Evolutionary conservation across 2,329 filamentous ascomycete genomes (phyloP).

Genomic region (Diplodia intermedia): DNA sequence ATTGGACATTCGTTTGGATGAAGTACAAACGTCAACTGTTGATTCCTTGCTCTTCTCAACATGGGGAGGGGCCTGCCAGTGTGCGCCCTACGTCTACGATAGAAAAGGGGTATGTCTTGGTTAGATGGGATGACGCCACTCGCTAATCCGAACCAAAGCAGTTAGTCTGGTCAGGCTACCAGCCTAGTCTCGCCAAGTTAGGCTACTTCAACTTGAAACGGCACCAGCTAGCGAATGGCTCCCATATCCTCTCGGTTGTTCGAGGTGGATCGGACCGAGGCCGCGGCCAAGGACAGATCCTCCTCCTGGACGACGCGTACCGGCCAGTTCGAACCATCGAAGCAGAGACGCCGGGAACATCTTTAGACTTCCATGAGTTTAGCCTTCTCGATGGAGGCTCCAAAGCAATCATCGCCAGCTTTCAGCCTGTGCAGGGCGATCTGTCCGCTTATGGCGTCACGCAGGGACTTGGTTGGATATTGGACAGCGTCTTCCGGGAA

Average conservation of each 20-base stretch:
- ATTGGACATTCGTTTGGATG: not conserved
- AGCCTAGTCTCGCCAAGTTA: conserved; percentile 54
- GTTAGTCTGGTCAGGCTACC: conserved; percentile 56
- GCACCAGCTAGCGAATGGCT: conserved; percentile 50
- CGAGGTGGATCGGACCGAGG: conserved; percentile 60
- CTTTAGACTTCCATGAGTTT: conserved; percentile 61
- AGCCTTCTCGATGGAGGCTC: conserved; percentile 51
- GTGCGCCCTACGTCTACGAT: conserved; percentile 58
- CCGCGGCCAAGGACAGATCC: conserved; percentile 59
- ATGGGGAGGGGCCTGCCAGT: not conserved
- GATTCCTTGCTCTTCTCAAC: not conserved
- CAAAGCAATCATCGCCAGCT: conserved; percentile 51
- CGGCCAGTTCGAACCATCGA: conserved; percentile 50
- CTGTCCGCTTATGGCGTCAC: conserved; percentile 45
- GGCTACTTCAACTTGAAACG: conserved; percentile 7
- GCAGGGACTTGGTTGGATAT: conserved; percentile 47
- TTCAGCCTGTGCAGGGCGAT: conserved; percentile 48
- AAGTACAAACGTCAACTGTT: not conserved
- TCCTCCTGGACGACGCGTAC: conserved; percentile 60
- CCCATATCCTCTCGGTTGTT: conserved; percentile 60
- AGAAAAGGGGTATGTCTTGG: conserved; percentile 51
- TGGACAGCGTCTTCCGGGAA: conserved; percentile 54
- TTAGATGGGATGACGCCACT: not conserved
- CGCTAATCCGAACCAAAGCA: conserved; percentile 42
- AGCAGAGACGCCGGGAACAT: conserved; percentile 47